phyloP scores from a whole-genome alignment of 1,284 basidiomycete genomes.

The Thecaphora thlaspeos region DNA sequence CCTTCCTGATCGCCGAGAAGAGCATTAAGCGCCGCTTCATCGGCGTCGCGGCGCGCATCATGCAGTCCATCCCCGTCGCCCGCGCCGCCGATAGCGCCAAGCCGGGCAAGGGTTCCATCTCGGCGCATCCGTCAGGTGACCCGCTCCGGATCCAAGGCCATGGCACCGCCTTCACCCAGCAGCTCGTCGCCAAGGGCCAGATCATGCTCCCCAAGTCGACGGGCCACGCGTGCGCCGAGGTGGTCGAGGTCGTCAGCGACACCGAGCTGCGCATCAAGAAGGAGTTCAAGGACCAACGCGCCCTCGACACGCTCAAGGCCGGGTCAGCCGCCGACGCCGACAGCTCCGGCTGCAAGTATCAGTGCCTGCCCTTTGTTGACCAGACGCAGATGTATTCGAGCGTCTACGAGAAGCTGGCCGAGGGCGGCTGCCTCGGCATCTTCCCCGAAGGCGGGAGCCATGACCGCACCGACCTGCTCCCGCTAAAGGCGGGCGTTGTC shows the following conservation, averaged over 20 bases:
- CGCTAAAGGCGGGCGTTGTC: constrained; percentile 57
- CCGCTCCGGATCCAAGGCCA: constrained; percentile 73
- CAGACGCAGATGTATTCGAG: constrained; percentile 92
- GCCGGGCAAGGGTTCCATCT: constrained; percentile 73
- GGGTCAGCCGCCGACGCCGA: constrained; percentile 18
- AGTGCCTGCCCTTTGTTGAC: constrained; percentile 65
- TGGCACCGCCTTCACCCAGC: constrained; percentile 74
- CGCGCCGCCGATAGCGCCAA: constrained; percentile 87
- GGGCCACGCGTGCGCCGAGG: constrained; percentile 76
- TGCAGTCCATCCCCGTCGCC: constrained; percentile 76
- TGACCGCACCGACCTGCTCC: constrained; percentile 57
- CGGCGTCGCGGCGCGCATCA: constrained; percentile 78
- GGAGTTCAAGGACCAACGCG: constrained; percentile 66
- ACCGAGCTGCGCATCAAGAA: constrained; percentile 76
- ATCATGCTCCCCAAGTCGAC: constrained; percentile 83
- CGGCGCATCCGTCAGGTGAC: constrained; percentile 64
- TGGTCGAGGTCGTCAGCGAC: constrained; percentile 85
- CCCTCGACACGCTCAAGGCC: constrained; percentile 51
- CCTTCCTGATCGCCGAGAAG: constrained; percentile 90
- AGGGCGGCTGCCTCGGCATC: constrained; percentile 71
- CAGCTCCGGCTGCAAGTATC: constrained; percentile 41
- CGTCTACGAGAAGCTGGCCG: constrained; percentile 83
- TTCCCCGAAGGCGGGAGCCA: constrained; percentile 57
- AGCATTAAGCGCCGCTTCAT: constrained; percentile 79
- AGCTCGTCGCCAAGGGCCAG: constrained; percentile 78